Conservation (phyloP, 495 filamentous ascomycete genomes). For the Amniculicola lignicola region DNA sequence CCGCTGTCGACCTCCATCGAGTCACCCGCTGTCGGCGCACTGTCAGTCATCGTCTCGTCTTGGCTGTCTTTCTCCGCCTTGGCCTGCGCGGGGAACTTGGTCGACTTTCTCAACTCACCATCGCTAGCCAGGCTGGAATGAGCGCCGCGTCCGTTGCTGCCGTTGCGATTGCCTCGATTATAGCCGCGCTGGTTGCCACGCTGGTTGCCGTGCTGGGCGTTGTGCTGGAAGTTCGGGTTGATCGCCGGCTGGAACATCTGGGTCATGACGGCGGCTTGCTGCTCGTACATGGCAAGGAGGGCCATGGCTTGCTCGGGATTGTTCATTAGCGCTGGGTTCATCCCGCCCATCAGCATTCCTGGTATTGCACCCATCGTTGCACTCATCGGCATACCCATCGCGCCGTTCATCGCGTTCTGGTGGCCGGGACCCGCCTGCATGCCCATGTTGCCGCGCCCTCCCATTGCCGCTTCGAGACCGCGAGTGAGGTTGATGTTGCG, state of each 20-base stretch:
- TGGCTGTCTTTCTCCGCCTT: constrained; percentile 29
- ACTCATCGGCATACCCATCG: constrained; percentile 37
- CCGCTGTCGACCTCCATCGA: constrained; percentile 50
- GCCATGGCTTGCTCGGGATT: constrained; percentile 71
- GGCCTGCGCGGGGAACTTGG: too few relatives aligned
- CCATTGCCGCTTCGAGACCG: constrained; percentile 27
- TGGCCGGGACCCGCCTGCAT: constrained; percentile 36
- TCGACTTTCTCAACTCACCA: too few relatives aligned
- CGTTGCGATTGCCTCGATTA: constrained; percentile 33
- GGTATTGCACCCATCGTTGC: constrained; percentile 47
- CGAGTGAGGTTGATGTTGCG: constrained; percentile 45
- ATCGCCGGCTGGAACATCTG: constrained; percentile 53
- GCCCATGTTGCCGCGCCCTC: constrained; percentile 49
- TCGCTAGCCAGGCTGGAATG: too few relatives aligned
- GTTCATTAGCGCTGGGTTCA: constrained; percentile 43
- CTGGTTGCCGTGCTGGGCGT: constrained; percentile 39
- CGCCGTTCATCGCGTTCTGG: constrained; percentile 43
- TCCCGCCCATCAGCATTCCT: constrained; percentile 37
- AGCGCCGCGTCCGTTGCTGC: too few relatives aligned
- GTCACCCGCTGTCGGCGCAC: constrained; percentile 36
- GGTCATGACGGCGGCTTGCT: constrained; percentile 84
- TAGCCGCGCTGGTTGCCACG: constrained; percentile 70
- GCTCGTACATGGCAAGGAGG: constrained; percentile 79
- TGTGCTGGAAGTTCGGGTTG: constrained; percentile 55
- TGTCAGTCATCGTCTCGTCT: constrained; percentile 37